Evolutionary conservation across 2,329 filamentous ascomycete genomes (phyloP).

Genomic region (Fusarium buharicum): DNA sequence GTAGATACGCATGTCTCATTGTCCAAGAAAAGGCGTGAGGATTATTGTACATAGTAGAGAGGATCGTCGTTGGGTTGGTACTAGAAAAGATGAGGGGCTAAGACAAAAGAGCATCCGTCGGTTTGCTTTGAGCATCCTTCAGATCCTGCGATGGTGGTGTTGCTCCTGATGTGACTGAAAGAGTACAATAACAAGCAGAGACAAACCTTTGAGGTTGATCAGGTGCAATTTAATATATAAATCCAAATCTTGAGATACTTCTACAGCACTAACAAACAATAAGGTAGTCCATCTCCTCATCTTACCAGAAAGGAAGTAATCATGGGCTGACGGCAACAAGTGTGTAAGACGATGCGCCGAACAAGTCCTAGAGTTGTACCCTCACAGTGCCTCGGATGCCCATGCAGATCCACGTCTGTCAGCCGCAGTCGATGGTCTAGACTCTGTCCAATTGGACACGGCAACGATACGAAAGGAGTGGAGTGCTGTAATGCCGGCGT

Average conservation of each 20-base stretch:
- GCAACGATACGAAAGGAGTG: background rate
- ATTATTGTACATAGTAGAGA: background rate
- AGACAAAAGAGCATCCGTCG: conserved; percentile 1
- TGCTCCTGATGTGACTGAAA: conserved; percentile 1
- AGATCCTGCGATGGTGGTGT: conserved; percentile 5
- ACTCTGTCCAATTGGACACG: conserved; percentile 18
- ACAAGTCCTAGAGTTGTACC: conserved; percentile 25
- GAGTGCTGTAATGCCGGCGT: conserved; percentile 19
- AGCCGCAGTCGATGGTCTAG: conserved; percentile 25
- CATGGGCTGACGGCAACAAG: conserved; percentile 31
- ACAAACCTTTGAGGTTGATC: no score
- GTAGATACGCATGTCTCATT: conserved; percentile 6
- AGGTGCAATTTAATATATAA: no score
- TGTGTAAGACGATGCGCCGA: conserved; percentile 26
- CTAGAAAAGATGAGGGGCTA: background rate
- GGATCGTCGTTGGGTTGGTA: conserved; percentile 9
- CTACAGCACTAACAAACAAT: no score
- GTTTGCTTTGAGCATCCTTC: conserved; percentile 1
- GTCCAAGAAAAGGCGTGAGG: conserved; percentile 2
- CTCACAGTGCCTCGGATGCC: conserved; percentile 7
- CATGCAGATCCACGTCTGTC: conserved; percentile 25
- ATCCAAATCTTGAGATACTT: no score
- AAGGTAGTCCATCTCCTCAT: background rate
- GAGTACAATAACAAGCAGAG: background rate
- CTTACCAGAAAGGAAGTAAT: conserved; percentile 9